phyloP scores from a whole-genome alignment of 164 flowering plant genomes.

The Magnolia officinalis region DNA sequence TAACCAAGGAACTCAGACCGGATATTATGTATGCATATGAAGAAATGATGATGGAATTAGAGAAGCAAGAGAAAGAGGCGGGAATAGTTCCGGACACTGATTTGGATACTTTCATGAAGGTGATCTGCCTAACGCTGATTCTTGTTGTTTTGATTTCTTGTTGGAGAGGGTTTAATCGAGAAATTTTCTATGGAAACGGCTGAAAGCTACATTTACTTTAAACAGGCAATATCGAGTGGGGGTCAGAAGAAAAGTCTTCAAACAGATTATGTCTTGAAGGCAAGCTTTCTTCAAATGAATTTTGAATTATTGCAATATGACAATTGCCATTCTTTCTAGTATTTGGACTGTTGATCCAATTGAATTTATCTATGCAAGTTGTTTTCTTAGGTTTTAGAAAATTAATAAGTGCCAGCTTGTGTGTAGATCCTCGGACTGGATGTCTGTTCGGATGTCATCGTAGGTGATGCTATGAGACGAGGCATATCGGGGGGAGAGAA shows the following conservation, averaged over 20 bases:
- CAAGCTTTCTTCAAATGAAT: conserved; percentile 11
- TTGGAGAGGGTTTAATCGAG: too few relatives aligned
- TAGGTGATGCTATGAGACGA: conserved; percentile 65
- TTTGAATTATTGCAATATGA: too few relatives aligned
- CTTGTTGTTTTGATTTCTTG: neutral
- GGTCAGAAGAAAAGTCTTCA: conserved; percentile 49
- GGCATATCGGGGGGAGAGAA: conserved; percentile 78
- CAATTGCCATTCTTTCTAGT: too few relatives aligned
- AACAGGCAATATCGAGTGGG: conserved; percentile 49
- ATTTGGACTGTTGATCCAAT: too few relatives aligned
- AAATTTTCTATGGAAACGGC: neutral
- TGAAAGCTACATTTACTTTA: neutral
- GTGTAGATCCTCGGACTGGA: conserved; percentile 67
- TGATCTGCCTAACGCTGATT: conserved; percentile 1
- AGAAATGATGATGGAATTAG: conserved; percentile 57
- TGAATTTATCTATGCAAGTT: too few relatives aligned
- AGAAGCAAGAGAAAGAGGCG: conserved; percentile 51
- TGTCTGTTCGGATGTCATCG: conserved; percentile 53
- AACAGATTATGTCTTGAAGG: conserved; percentile 67
- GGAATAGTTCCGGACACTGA: conserved; percentile 64
- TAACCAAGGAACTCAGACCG: too few relatives aligned
- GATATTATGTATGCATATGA: neutral
- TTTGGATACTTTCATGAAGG: conserved; percentile 69
- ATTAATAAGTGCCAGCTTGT: neutral
- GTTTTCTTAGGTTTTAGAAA: too few relatives aligned